Base-by-base conservation (phyloP, 176 grass and related monocot genomes). In the Aegilops umbellulata region DNA sequence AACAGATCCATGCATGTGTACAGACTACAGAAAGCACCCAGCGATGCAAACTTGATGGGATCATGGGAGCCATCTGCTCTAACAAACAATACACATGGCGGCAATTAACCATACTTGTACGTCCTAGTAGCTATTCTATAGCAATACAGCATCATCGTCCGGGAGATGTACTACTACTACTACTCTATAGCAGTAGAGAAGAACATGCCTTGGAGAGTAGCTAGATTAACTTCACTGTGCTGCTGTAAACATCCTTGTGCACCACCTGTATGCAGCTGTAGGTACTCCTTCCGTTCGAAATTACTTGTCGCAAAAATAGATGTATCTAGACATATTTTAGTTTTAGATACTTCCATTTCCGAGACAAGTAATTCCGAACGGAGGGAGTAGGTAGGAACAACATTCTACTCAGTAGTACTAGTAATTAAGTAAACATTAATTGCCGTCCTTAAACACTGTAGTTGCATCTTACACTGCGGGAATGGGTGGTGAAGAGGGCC, bases 11-110 rank as follows among this genome's bases (percentile, higher is more conserved):
- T 51, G 47, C 47, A 51, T 51, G 44, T 58, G 19, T 58, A 8
- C 2, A n/a, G n/a, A n/a, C n/a, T n/a, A n/a, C n/a, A n/a, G 2
- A 58, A 58, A 58, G 47, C 13, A 53, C 13, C 69, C 79, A 87
- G 79, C n/a, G 5, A 32, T 12, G 32, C n/a, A 26, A 41, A 41
- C 17, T 17, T 16, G 14, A 44, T 49, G 15, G 46, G 46, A 16
- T 82, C 61, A 82, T 82, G 72, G n/a, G n/a, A n/a, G n/a, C n/a
- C 85, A 87, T 51, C 15, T 51, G 5, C 47, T 76, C 85, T 47
- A 87, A 87, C 78, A 29, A 51, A 1, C 25, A 65, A 72, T 58
- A 22, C 55, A 58, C 60, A 76, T 53, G 42, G 12, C 42, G 12
- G 42, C 49, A 76, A 46, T 64, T 20, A 15, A 67, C 42, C 42